These are phyloP conservation scores for Candida smagusa DNA, from an alignment of 1,139 yeast species.

Conservation along the genomic window DNA sequence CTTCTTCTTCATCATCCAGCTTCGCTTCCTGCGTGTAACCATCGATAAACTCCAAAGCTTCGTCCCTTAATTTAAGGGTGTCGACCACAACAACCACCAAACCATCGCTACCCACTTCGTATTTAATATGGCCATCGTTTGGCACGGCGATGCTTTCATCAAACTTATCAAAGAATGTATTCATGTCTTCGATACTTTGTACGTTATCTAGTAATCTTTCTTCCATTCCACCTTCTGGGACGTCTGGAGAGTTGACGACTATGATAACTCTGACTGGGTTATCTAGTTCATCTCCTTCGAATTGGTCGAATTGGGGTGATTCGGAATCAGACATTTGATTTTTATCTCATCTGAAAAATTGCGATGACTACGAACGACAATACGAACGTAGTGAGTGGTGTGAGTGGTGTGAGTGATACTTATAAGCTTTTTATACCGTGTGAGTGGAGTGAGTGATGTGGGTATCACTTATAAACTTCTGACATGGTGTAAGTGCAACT, in stretches of 20 bases:
- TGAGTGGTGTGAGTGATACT: too few species aligned
- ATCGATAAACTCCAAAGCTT: conserved; percentile 37
- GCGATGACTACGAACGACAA: too few species aligned
- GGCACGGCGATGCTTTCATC: conserved; percentile 62
- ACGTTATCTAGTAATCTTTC: conserved; percentile 45
- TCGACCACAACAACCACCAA: conserved; percentile 59
- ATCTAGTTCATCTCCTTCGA: conserved; percentile 32
- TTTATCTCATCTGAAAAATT: conserved; percentile 1
- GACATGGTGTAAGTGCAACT: too few species aligned
- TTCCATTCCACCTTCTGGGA: conserved; percentile 51
- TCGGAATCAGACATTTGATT: conserved; percentile 4
- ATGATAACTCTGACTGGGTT: conserved; percentile 42
- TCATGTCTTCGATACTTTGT: conserved; percentile 48
- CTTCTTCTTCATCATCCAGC: conserved; percentile 3
- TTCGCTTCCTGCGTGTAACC: conserved; percentile 18
- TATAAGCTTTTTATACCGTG: too few species aligned
- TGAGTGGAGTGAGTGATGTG: too few species aligned
- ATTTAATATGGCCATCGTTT: conserved; percentile 63
- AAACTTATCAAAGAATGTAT: conserved; percentile 59
- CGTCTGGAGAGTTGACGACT: conserved; percentile 35
- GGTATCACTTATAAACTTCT: too few species aligned
- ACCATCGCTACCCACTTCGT: conserved; percentile 73
- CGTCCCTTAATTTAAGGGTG: conserved; percentile 25
- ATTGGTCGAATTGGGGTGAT: conserved; percentile 12
- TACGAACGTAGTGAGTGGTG: too few species aligned